phyloP scores from a whole-genome alignment of 2,329 filamentous ascomycete genomes.

The Talaromyces sp. region DNA sequence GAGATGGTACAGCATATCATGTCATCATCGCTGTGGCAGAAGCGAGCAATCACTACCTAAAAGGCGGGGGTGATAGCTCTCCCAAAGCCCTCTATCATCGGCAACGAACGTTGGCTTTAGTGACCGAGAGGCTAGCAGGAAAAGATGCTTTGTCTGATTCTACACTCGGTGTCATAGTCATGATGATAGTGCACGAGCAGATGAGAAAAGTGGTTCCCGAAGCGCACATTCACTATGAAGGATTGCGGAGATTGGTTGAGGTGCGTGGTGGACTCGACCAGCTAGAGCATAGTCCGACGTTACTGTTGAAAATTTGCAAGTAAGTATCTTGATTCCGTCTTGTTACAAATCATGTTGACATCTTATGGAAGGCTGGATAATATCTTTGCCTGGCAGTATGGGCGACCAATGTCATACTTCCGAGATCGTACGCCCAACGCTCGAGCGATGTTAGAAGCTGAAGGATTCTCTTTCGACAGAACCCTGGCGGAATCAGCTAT shows the following conservation, averaged over 20 bases:
- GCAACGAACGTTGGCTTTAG: slow-evolving; percentile 6
- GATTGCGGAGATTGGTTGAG: slow-evolving; percentile 6
- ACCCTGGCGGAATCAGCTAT: background rate
- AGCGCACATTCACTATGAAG: slow-evolving; percentile 14
- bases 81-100: slow-evolving; percentile 11
- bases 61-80: background rate
- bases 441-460: background rate
- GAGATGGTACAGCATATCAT: slow-evolving; percentile 8
- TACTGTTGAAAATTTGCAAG: slow-evolving; percentile 17
- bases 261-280: slow-evolving; percentile 7
- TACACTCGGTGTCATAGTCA: slow-evolving; percentile 12
- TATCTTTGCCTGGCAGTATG: slow-evolving; percentile 12
- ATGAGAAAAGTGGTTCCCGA: slow-evolving; percentile 2
- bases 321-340: background rate
- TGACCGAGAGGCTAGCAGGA: slow-evolving; percentile 3
- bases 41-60: slow-evolving; percentile 7
- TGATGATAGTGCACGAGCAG: slow-evolving; percentile 16
- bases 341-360: background rate
- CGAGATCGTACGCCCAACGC: slow-evolving; percentile 10
- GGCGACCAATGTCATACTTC: slow-evolving; percentile 8
- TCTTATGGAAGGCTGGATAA: slow-evolving; percentile 13
- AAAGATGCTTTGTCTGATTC: slow-evolving; percentile 15
- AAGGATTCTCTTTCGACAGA: slow-evolving; percentile 2
- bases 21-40: slow-evolving; percentile 9
- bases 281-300: slow-evolving; percentile 5